Evolutionary conservation across 768 basidiomycete species (phyloP), one percentile per base, ranked within the genome.

Genomic region (Ramaria sp.): DNA sequence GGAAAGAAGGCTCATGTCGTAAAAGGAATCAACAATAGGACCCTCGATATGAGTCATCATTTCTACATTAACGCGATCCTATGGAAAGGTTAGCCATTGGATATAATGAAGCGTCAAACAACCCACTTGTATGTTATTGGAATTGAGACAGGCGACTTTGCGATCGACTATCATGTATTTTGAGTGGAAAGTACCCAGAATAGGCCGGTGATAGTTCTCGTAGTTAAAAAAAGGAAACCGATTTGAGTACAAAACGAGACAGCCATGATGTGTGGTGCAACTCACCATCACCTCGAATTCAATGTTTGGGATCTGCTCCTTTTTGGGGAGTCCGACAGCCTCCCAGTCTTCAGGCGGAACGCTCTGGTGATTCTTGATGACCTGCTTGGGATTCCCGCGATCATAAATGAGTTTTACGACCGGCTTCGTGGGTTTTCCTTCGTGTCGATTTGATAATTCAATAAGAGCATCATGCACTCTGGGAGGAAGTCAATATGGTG

Each of bases 1-100:
- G 46, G 78, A 78, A 54, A 84, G 72, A 50, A 87, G 75, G 13
- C 81, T 80, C 68, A 78, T 79, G 67, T 87, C 86, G 68, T 85
- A 86, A 60, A 87, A 72, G 4, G 79, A 73, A 56, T 86, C 76
- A 57, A 87, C 85, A 53, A 88, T 75, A 0, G 81, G 80, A 0
- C 85, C 85, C 63, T 87, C 85, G 43, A 86, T 73, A 61, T 85
- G 83, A 7, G 69, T 75, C 82, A 84, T 84, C 77, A 85, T 78
- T 67, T 80, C 75, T 59, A 75, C 60, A 61, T 78, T 75, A 7
- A 73, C 69, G 19, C 75, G 73, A 60, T 81, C 78, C 55, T 57
- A 11, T 19, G 20, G 12, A 22, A 17, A 24, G 7, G 31, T 24
- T 13, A 30, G 17, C 24, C 11, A 15, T 11, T 24, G 27, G 6